A percentile compares a stretch with the other conserved stretches of the same genome.
Conservation (phyloP, 371 early-diverging fungal genomes). For the Umbelopsis sp. region DNA sequence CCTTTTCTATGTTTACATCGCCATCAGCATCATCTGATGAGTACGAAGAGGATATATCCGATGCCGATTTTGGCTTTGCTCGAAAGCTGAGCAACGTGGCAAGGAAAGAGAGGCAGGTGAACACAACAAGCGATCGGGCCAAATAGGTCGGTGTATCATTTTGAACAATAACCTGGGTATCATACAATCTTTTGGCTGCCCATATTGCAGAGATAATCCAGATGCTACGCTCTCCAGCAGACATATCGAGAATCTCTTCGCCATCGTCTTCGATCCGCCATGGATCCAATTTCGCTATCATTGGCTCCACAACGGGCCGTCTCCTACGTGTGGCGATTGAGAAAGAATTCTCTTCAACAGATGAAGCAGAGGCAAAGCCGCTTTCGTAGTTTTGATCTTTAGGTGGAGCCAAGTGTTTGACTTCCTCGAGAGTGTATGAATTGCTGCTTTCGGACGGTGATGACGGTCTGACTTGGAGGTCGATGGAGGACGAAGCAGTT, state of each 20-base stretch:
- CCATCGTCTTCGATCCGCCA: conserved; percentile 19
- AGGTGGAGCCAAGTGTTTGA: conserved; percentile 2
- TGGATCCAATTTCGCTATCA: conserved; percentile 17
- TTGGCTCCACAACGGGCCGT: conserved; percentile 3
- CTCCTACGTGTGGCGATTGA: conserved; percentile 17
- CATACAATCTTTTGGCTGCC: neutral
- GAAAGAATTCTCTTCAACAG: conserved; percentile 14
- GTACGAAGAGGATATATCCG: conserved; percentile 2
- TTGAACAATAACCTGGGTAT: neutral
- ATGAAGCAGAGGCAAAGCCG: conserved; percentile 21
- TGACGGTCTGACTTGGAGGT: neutral
- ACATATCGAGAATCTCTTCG: conserved; percentile 3
- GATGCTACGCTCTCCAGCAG: neutral
- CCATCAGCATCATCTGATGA: conserved; percentile 9
- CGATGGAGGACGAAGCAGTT: neutral
- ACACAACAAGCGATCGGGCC: neutral
- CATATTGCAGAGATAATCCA: neutral
- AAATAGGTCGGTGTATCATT: neutral
- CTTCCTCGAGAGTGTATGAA: neutral
- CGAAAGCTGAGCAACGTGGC: conserved; percentile 10
- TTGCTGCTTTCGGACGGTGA: neutral
- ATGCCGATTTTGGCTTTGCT: neutral
- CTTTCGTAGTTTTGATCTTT: conserved; percentile 17
- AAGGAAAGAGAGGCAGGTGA: conserved; percentile 2
- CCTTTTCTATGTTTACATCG: conserved; percentile 7